Evolutionary conservation across 202 grass and related monocot genomes (phyloP).

Genomic region (Setaria viridis): DNA sequence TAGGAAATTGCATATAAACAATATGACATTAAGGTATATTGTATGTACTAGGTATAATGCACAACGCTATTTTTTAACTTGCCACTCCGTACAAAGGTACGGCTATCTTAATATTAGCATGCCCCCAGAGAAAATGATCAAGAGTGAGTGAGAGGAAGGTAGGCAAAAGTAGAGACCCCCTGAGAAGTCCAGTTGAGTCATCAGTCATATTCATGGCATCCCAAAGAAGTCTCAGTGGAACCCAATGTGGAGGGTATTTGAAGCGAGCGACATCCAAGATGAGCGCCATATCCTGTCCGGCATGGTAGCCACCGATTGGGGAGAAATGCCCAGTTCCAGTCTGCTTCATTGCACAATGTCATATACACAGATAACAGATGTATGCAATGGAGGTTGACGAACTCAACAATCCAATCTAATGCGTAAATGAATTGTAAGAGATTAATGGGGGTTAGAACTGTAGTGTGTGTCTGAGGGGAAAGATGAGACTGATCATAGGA

Average conservation of each 20-base stretch:
- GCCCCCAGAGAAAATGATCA: neutral
- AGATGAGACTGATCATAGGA: neutral
- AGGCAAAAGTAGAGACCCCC: constrained; percentile 59
- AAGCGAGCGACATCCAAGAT: constrained; percentile 95
- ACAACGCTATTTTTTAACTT: neutral
- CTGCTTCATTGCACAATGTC: constrained; percentile 38
- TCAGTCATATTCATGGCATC: constrained; percentile 89
- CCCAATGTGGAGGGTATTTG: constrained; percentile 97
- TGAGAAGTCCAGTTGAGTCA: constrained; percentile 72
- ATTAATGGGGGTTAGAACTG: neutral
- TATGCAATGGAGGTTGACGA: neutral
- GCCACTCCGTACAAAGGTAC: neutral
- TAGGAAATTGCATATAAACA: neutral
- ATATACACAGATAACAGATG: neutral
- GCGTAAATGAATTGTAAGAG: too few relatives aligned
- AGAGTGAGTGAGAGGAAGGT: constrained; percentile 9
- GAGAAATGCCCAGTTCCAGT: constrained; percentile 94
- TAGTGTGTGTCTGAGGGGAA: neutral
- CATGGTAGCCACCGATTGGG: constrained; percentile 93
- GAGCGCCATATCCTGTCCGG: constrained; percentile 82
- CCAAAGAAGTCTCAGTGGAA: constrained; percentile 83
- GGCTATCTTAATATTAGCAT: neutral
- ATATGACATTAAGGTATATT: neutral
- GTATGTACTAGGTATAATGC: neutral
- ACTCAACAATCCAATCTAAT: constrained; percentile 19